Evolutionary conservation across 202 grass and related monocot genomes (phyloP), one percentile per base, ranked within the genome.

Genomic region (Zoysia matrella): DNA sequence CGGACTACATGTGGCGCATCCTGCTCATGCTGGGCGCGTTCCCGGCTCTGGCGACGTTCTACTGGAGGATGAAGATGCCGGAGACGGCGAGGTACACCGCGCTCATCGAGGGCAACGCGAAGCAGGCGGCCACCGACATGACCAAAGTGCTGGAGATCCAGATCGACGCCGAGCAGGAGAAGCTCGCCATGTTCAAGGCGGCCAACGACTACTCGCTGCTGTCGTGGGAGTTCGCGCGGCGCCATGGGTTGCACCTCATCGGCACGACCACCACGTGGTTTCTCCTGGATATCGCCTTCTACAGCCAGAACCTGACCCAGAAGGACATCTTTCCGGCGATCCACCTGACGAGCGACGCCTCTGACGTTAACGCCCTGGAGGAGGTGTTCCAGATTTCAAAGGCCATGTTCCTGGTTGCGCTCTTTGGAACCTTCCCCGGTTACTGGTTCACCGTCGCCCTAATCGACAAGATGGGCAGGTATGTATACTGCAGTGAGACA

Each of bases 381-480:
- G 92, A 94, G 72, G 39, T 89, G 15, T 89, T 84, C 80, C 48
- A 76, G 72, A 91, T 91, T 49, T 87, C 88, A 5, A 80, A 74
- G 16, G 92, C 86, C 11, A 85, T 87, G 78, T 56, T 76, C 40
- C 62, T 94, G 43, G 83, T 94, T 75, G 92, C 92, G 18, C 83
- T 94, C 16, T 60, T 87, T 53, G 92, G 89, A 4, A 88, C 89
- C 42, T 84, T 91, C 62, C 89, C 89, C 0, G 89, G 89, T 5
- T 91, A 88, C 72, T 94, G 92, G 92, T 85, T 94, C 92, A 94
- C 92, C 30, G 86, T 94, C 68, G 70, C 71, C 8, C 65, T 94
- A 52, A 94, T 94, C 43, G 89, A 94, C 50, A 73, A 74, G 49
- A 85, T 91, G 39, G 89, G 86, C 43, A 85, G 89, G 83, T 91